These are phyloP conservation scores for Meyerozyma athensensis DNA, from an alignment of 1,139 yeast species.

Conservation along the genomic window DNA sequence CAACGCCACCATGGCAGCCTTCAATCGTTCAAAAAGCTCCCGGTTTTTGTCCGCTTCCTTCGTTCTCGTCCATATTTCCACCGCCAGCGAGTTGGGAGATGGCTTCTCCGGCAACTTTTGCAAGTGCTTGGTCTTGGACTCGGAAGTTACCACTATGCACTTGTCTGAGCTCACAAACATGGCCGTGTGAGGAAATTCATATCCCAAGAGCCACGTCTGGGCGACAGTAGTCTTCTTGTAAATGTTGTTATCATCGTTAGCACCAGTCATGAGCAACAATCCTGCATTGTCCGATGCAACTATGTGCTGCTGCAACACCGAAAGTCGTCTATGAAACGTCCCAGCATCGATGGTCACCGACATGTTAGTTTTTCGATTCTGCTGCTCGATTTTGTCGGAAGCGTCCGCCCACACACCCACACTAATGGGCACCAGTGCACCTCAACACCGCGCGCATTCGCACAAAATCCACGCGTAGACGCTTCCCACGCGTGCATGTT, in stretches of 20 bases:
- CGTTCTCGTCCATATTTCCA: conserved; percentile 72
- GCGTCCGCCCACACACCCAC: not conserved
- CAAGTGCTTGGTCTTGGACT: conserved; percentile 82
- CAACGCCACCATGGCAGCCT: conserved; percentile 40
- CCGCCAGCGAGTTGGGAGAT: conserved; percentile 35
- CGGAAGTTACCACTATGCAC: conserved; percentile 69
- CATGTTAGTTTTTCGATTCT: conserved; percentile 7
- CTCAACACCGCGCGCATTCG: not conserved
- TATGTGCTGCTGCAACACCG: conserved; percentile 36
- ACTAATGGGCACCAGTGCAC: not conserved
- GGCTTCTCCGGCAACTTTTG: conserved; percentile 44
- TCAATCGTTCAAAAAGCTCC: conserved; percentile 57
- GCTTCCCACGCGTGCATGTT: conserved; percentile 44
- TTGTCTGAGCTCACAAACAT: conserved; percentile 60
- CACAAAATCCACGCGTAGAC: not conserved
- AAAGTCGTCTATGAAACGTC: conserved; percentile 38
- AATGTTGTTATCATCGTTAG: conserved; percentile 82
- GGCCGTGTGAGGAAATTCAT: conserved; percentile 90
- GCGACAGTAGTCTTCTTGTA: conserved; percentile 84
- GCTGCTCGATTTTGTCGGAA: not conserved
- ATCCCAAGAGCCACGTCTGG: conserved; percentile 91
- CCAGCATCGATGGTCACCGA: conserved; percentile 35
- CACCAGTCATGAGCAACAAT: conserved; percentile 70
- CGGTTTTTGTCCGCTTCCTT: conserved; percentile 78
- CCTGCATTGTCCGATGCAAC: conserved; percentile 41